Conservation (phyloP, 2,329 filamentous ascomycete genomes). For the Ophiostoma novo-ulmi region DNA sequence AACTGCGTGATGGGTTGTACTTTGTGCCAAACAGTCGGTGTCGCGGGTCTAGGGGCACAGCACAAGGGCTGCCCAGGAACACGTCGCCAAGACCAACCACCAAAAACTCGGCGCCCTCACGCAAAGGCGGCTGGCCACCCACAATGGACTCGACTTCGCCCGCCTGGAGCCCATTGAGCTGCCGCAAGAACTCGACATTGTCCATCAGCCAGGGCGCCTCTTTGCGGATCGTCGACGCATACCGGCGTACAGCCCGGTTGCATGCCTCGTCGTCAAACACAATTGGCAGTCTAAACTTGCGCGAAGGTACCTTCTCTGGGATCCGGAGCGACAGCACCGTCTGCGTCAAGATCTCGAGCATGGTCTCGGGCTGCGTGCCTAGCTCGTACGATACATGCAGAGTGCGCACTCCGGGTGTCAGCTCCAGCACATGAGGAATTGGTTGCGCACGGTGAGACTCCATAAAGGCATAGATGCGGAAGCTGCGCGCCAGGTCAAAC, state of each 20-base stretch:
- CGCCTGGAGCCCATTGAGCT: constrained; percentile 32
- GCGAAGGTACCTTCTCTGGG: constrained; percentile 20
- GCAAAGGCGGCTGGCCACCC: constrained; percentile 24
- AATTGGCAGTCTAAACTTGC: constrained; percentile 29
- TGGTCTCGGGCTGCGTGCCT: background rate
- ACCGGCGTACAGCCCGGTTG: constrained; percentile 47
- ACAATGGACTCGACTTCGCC: constrained; percentile 27
- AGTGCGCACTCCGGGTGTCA: constrained; percentile 3
- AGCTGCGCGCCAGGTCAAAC: background rate
- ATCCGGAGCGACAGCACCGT: background rate
- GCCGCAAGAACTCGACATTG: constrained; percentile 37
- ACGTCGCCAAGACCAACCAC: constrained; percentile 32
- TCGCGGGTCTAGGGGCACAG: constrained; percentile 29
- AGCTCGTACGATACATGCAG: background rate
- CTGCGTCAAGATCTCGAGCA: background rate
- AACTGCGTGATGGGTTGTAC: constrained; percentile 36
- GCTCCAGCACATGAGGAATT: background rate
- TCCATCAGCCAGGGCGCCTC: constrained; percentile 52
- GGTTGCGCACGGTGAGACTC: background rate
- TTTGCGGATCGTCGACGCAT: constrained; percentile 52
- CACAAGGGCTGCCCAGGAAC: constrained; percentile 31
- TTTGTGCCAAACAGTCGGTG: constrained; percentile 31
- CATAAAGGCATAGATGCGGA: background rate
- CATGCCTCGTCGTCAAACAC: constrained; percentile 29
- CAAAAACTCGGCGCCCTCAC: constrained; percentile 28